Evolutionary conservation across 176 grass and related monocot genomes (phyloP).

Genomic region (Eremochloa ophiuroides): DNA sequence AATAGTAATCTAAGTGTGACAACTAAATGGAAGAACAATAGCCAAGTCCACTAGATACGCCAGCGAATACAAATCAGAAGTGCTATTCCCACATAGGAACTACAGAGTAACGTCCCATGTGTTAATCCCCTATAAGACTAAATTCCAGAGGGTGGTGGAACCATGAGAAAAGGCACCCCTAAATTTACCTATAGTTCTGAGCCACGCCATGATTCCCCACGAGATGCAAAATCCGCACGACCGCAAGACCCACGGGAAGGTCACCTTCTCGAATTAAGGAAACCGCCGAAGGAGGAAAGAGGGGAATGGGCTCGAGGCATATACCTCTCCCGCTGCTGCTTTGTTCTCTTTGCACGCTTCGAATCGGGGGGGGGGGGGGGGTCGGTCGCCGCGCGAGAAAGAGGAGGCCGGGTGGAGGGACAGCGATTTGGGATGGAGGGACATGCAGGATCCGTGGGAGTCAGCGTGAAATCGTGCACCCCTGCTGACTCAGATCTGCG

Average conservation of each 20-base stretch:
- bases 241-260: background rate
- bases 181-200: background rate
- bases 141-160: background rate
- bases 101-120: background rate
- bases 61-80: background rate
- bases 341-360: constrained; percentile 14
- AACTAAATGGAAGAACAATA: background rate
- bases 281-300: background rate
- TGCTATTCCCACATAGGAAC: background rate
- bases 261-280: background rate
- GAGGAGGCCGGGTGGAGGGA: background rate
- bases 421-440: background rate
- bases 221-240: background rate
- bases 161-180: background rate
- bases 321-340: constrained; percentile 13
- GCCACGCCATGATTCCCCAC: background rate
- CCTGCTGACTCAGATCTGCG: too few species aligned
- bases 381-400: background rate
- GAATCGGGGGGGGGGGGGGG: too few species aligned
- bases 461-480: too few species aligned
- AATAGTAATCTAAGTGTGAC: background rate
- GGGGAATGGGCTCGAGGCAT: background rate
- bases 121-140: background rate
- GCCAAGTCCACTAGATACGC: background rate
- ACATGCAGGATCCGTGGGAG: too few species aligned